Base-by-base conservation (phyloP, 192 early-diverging fungal genomes). In the Obelidium mucronatum region DNA sequence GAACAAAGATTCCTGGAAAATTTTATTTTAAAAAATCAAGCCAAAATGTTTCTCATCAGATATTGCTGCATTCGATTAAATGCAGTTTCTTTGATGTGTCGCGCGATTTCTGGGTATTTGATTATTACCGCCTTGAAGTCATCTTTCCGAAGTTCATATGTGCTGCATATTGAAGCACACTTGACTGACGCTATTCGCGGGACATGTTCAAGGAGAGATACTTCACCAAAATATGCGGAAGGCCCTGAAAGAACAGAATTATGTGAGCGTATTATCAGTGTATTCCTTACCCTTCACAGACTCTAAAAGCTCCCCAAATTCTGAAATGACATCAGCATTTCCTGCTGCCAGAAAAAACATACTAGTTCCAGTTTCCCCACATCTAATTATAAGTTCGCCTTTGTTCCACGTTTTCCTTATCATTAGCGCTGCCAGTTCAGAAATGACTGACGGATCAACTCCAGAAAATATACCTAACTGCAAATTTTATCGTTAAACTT, bases 311-410 rank as follows among this genome's bases (percentile, higher is more conserved):
- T 83, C 79, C 6, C 85, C 85, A 71, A 83, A 86, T 65, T 88
- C 86, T 26, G 73, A 67, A 37, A 84, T 70, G 5, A 88, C 83
- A 40, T 87, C 81, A 37, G 83, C 84, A n/a, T 74, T 81, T 22
- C 87, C 87, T 11, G 77, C 78, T 22, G 83, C 79, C 3, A 88
- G 71, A 74, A 88, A 86, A 70, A 87, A 88, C 80, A 88, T 88
- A 75, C 86, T 88, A 37, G 17, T 30, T 30, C 68, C 83, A 8
- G 53, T 79, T 33, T 84, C 79, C 17, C 76, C 84, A 28, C 75
- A 73, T 55, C 42, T 31, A 40, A 86, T 83, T 35, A 86, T 86
- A 30, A 59, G 62, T 6, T 85, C 67, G 11, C 75, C 73, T 0
- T 51, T 37, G 40, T 80, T 71, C 77, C 78, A 82, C 11, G 35